phyloP scores from a whole-genome alignment of 2,329 filamentous ascomycete species.

The Scolecobasidium constrictum region DNA sequence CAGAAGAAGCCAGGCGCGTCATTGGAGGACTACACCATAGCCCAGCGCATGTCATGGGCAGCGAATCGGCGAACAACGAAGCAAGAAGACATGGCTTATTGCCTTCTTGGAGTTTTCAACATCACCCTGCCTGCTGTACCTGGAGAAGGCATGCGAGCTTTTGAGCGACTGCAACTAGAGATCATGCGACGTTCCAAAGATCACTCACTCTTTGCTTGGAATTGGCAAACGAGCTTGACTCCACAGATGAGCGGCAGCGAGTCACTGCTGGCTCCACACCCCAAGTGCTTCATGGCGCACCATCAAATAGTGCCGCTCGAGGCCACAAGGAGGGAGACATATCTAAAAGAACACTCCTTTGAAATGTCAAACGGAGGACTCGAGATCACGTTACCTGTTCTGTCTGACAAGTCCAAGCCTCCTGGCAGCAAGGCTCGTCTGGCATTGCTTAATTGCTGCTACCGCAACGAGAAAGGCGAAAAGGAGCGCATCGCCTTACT shows the following conservation, averaged over 20 bases:
- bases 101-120: conserved; percentile 8
- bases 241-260: background rate
- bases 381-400: background rate
- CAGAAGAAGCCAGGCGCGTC: background rate
- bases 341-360: background rate
- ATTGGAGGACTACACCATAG: conserved; percentile 1
- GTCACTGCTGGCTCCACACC: background rate
- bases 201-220: conserved; percentile 11
- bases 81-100: conserved; percentile 9
- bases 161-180: conserved; percentile 6
- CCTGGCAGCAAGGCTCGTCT: background rate
- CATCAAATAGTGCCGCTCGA: background rate
- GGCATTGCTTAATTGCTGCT: background rate
- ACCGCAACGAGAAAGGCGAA: background rate
- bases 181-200: conserved; percentile 2
- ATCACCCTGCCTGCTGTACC: conserved; percentile 1
- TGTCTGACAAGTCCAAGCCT: background rate
- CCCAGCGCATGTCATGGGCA: conserved; percentile 8
- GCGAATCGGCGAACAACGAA: conserved; percentile 6
- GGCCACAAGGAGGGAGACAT: background rate
- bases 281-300: background rate
- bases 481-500: background rate
- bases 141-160: conserved; percentile 6
- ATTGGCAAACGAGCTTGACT: background rate
- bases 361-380: background rate